These are phyloP conservation scores for Ogataea glucozyma DNA, from an alignment of 805 yeast genomes.

Conservation along the genomic window DNA sequence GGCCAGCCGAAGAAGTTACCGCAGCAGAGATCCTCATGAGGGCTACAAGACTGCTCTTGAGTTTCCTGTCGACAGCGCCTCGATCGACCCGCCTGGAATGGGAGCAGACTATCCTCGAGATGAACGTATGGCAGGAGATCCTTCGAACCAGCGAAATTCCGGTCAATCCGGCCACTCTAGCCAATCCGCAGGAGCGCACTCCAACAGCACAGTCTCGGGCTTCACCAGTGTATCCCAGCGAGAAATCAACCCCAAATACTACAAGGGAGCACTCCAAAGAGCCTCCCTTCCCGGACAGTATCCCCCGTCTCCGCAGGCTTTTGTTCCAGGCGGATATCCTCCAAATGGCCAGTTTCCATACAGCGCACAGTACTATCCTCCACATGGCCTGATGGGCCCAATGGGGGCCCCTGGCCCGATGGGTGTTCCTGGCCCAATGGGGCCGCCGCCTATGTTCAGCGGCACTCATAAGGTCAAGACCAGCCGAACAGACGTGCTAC, in stretches of 20 bases:
- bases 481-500: constrained; percentile 42
- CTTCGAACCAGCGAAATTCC: not conserved
- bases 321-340: constrained; percentile 1
- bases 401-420: constrained; percentile 9
- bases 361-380: constrained; percentile 27
- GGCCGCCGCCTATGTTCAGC: constrained; percentile 14
- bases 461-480: constrained; percentile 16
- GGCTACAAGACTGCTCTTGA: constrained; percentile 6
- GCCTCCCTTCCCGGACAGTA: constrained; percentile 25
- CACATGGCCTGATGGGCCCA: too few species aligned
- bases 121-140: constrained; percentile 15
- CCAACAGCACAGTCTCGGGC: constrained; percentile 49
- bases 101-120: constrained; percentile 14
- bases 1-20: not conserved
- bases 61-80: constrained; percentile 4
- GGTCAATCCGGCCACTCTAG: constrained; percentile 3
- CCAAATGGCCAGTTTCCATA: constrained; percentile 22
- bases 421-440: constrained; percentile 26
- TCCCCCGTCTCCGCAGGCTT: constrained; percentile 16
- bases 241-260: constrained; percentile 63
- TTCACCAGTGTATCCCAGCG: constrained; percentile 81
- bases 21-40: constrained; percentile 2
- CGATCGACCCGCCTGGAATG: constrained; percentile 3
- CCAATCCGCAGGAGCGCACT: constrained; percentile 18
- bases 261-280: constrained; percentile 36